phyloP scores from a whole-genome alignment of 768 basidiomycete species.

The Rossbeevera mucosa region DNA sequence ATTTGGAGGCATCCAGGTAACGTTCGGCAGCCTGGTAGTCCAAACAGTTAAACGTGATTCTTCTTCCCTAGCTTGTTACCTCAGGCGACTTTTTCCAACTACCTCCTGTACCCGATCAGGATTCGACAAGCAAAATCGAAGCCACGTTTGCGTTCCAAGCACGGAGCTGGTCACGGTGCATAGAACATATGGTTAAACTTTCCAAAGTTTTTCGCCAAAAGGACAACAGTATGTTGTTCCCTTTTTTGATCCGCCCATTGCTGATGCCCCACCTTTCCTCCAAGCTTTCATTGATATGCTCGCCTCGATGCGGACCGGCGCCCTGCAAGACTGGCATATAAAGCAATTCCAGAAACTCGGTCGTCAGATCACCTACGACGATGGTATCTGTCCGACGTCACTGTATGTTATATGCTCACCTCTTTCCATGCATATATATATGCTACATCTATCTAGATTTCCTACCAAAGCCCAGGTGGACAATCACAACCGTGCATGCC shows the following conservation, averaged over 20 bases:
- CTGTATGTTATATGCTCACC: slow-evolving; percentile 47
- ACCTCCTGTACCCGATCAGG: slow-evolving; percentile 57
- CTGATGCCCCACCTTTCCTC: neutral
- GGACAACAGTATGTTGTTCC: slow-evolving; percentile 41
- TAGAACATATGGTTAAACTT: slow-evolving; percentile 42
- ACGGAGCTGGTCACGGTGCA: slow-evolving; percentile 51
- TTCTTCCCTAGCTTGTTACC: slow-evolving; percentile 52
- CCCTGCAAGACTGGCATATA: slow-evolving; percentile 60
- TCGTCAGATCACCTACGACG: slow-evolving; percentile 63
- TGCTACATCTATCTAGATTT: slow-evolving; percentile 14
- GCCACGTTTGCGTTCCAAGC: slow-evolving; percentile 67
- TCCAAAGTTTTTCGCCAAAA: slow-evolving; percentile 72
- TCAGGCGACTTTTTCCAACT: slow-evolving; percentile 82
- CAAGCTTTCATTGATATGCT: slow-evolving; percentile 94
- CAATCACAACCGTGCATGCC: slow-evolving; percentile 18
- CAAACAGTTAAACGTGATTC: slow-evolving; percentile 5
- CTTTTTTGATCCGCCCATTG: neutral
- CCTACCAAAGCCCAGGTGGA: slow-evolving; percentile 29
- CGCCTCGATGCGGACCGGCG: slow-evolving; percentile 95
- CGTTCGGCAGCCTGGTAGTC: neutral
- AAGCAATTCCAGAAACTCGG: slow-evolving; percentile 61
- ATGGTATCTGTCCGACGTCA: slow-evolving; percentile 85
- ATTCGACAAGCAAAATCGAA: slow-evolving; percentile 47
- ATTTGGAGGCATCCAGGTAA: slow-evolving; percentile 67
- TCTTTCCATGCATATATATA: neutral